A percentile compares a stretch with the other conserved stretches of the same genome.
Conservation (phyloP, 2,329 filamentous ascomycete species). For the Orbilia javanica region DNA sequence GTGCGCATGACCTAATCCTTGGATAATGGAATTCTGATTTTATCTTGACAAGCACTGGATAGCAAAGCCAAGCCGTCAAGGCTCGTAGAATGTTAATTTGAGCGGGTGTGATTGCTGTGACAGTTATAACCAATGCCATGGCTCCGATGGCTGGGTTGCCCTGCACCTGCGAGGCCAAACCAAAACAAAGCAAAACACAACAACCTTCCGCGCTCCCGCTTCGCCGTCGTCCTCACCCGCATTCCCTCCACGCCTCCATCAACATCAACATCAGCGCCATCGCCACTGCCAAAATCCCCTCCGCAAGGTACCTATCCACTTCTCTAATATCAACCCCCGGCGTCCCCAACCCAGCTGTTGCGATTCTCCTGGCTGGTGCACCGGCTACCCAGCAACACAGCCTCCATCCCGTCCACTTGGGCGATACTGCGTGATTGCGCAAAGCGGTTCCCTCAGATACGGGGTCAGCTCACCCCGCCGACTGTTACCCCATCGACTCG, state of each 20-base stretch:
- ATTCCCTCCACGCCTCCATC: background rate
- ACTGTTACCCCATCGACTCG: slow-evolving; percentile 50
- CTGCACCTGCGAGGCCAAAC: slow-evolving; percentile 29
- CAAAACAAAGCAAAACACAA: slow-evolving; percentile 56
- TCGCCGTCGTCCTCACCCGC: slow-evolving; percentile 1
- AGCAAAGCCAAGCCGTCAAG: no score
- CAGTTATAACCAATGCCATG: background rate
- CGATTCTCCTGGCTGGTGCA: background rate
- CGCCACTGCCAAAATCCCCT: background rate
- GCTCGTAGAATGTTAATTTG: background rate
- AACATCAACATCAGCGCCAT: background rate
- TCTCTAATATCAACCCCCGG: background rate
- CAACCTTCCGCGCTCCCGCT: slow-evolving; percentile 28
- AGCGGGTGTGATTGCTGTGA: background rate
- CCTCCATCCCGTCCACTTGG: background rate
- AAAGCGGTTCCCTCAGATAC: background rate
- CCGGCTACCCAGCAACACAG: background rate
- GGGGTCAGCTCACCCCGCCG: slow-evolving; percentile 27
- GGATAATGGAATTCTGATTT: background rate
- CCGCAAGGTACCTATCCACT: background rate
- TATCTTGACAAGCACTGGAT: no score
- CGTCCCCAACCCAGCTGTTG: background rate
- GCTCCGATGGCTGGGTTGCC: background rate
- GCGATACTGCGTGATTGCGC: slow-evolving; percentile 4
- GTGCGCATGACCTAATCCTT: background rate